Evolutionary conservation across 106 monocot genomes (phyloP).

Genomic region (Dioscorea alata): DNA sequence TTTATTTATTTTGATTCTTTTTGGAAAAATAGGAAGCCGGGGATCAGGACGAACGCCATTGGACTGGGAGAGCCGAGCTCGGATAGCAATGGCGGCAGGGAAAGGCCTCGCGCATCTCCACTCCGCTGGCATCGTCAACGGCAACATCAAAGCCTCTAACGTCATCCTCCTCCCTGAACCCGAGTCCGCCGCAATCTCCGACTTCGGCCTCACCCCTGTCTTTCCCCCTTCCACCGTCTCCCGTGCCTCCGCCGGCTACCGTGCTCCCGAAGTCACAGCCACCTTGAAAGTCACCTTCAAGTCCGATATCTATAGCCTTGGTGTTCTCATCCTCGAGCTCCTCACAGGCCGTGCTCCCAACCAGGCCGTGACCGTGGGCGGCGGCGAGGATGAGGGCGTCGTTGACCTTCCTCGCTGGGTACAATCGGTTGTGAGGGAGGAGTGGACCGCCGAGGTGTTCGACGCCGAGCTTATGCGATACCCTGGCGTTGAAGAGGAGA

Average conservation of each 20-base stretch:
- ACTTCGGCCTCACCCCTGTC: slow-evolving; percentile 24
- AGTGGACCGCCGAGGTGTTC: slow-evolving; percentile 93
- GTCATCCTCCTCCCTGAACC: slow-evolving; percentile 34
- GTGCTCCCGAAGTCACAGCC: slow-evolving; percentile 38
- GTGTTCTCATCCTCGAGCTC: slow-evolving; percentile 51
- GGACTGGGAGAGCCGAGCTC: slow-evolving; percentile 38
- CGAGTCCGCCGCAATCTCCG: slow-evolving; percentile 37
- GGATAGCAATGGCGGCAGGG: slow-evolving; percentile 35
- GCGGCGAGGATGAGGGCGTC: slow-evolving; percentile 27
- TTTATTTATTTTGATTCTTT: background rate
- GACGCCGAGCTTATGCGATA: slow-evolving; percentile 65
- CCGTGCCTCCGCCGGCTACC: slow-evolving; percentile 30
- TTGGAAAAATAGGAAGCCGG: slow-evolving; percentile 16
- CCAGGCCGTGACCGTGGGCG: slow-evolving; percentile 17
- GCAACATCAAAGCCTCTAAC: slow-evolving; percentile 64
- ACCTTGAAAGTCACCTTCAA: slow-evolving; percentile 11
- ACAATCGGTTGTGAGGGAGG: slow-evolving; percentile 76
- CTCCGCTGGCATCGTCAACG: slow-evolving; percentile 35
- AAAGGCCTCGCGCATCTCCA: slow-evolving; percentile 62
- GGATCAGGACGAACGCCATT: slow-evolving; percentile 33
- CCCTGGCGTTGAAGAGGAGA: slow-evolving; percentile 56
- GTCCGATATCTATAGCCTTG: slow-evolving; percentile 53
- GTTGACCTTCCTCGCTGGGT: slow-evolving; percentile 59
- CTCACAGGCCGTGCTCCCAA: slow-evolving; percentile 44
- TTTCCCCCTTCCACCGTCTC: slow-evolving; percentile 12